Evolutionary conservation across 1,139 yeast species (phyloP).

Genomic region (Yamadazyma friedrichii): DNA sequence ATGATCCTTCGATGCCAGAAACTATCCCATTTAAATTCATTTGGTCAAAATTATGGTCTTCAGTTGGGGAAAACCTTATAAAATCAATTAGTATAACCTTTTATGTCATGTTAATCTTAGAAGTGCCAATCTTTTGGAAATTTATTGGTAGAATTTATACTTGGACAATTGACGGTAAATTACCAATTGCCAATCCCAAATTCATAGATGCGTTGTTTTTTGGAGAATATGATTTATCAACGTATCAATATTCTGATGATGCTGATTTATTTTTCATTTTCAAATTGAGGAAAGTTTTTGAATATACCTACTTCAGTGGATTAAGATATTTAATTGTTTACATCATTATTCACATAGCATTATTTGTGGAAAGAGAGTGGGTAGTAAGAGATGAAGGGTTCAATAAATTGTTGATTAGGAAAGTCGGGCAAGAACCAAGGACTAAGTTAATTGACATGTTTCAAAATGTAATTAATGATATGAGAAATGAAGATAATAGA

Average conservation of each 20-base stretch:
- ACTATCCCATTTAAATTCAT: constrained; percentile 55
- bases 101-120: constrained; percentile 40
- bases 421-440: constrained; percentile 58
- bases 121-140: constrained; percentile 60
- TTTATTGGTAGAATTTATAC: constrained; percentile 50
- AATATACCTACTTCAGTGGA: constrained; percentile 43
- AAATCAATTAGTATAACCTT: constrained; percentile 29
- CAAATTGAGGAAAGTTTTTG: constrained; percentile 22
- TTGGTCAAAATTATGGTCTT: constrained; percentile 34
- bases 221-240: constrained; percentile 34
- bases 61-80: constrained; percentile 23
- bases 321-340: constrained; percentile 35
- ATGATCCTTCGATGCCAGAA: constrained; percentile 68
- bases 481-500: constrained; percentile 28
- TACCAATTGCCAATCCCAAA: constrained; percentile 35
- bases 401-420: constrained; percentile 50
- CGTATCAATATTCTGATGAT: constrained; percentile 3
- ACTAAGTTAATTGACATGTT: constrained; percentile 40
- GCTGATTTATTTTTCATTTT: constrained; percentile 11
- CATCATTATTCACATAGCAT: constrained; percentile 42
- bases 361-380: constrained; percentile 66
- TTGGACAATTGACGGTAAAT: constrained; percentile 51
- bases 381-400: constrained; percentile 72
- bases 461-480: constrained; percentile 27
- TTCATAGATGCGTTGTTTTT: constrained; percentile 44